Evolutionary conservation across 345 rosid species (phyloP).

Genomic region (Salix brachista): DNA sequence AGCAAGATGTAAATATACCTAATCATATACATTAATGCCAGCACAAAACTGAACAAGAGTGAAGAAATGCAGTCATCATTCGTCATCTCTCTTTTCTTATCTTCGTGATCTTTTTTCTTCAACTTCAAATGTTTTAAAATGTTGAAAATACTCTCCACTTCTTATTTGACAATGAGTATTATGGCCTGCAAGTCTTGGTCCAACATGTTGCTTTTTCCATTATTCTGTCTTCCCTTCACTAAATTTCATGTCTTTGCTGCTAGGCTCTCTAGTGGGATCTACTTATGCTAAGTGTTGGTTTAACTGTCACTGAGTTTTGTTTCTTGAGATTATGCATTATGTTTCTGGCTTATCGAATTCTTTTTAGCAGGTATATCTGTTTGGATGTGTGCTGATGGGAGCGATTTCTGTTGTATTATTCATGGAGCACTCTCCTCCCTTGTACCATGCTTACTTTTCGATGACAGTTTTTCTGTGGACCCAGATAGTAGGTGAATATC

Average conservation of each 20-base stretch:
- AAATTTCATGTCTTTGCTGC: background rate
- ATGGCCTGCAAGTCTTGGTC: background rate
- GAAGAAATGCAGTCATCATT: constrained; percentile 2
- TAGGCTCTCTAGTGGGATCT: constrained; percentile 7
- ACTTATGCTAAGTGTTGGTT: background rate
- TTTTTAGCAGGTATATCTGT: constrained; percentile 51
- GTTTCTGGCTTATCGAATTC: constrained; percentile 25
- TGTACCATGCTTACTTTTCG: constrained; percentile 79
- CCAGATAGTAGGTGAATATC: constrained; percentile 60
- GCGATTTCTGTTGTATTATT: constrained; percentile 42
- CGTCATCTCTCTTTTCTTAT: background rate
- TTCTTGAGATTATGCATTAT: background rate
- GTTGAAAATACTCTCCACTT: background rate
- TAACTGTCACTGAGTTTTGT: background rate
- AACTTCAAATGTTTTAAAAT: background rate
- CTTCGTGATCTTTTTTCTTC: background rate
- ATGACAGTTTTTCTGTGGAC: constrained; percentile 93
- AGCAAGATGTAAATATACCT: background rate
- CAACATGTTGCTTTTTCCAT: too few relatives aligned
- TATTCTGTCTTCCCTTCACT: background rate
- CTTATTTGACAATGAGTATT: background rate
- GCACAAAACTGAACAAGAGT: background rate
- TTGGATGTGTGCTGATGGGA: constrained; percentile 64
- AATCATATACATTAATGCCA: background rate
- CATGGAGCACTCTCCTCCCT: constrained; percentile 79